A percentile compares a stretch with the other conserved stretches of the same genome.
These are phyloP conservation scores for Aquilaria yunnanensis DNA, from an alignment of 345 rosid species.

Conservation along the genomic window DNA sequence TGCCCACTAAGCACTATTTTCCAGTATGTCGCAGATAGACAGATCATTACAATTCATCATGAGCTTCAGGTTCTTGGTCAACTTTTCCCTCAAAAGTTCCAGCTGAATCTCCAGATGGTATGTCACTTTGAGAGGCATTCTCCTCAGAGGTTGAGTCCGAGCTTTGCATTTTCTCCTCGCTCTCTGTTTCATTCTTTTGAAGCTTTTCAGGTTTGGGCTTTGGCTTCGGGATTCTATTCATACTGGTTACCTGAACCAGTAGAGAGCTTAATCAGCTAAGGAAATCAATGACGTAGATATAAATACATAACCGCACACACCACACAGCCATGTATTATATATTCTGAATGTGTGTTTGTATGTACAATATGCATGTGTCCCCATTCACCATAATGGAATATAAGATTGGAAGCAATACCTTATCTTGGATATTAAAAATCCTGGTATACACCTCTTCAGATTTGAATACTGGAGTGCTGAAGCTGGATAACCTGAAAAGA, in stretches of 20 bases:
- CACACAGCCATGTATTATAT: not conserved
- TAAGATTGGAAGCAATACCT: constrained; percentile 37
- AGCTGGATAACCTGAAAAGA: constrained; percentile 46
- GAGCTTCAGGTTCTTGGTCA: constrained; percentile 27
- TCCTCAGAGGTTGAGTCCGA: constrained; percentile 33
- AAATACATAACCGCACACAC: not conserved
- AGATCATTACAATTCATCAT: constrained; percentile 53
- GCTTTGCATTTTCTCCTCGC: constrained; percentile 19
- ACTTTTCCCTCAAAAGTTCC: constrained; percentile 16
- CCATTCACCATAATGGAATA: not conserved
- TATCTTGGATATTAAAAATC: constrained; percentile 59
- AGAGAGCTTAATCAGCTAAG: too few species aligned
- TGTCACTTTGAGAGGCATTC: constrained; percentile 13
- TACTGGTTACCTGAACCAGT: constrained; percentile 44
- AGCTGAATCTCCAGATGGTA: constrained; percentile 23
- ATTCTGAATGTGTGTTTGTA: not conserved
- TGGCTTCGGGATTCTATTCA: constrained; percentile 79
- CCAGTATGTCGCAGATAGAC: too few species aligned
- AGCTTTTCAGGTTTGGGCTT: constrained; percentile 83
- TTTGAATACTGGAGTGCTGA: constrained; percentile 58
- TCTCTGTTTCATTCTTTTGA: constrained; percentile 49
- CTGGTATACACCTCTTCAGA: constrained; percentile 71
- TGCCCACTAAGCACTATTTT: too few species aligned
- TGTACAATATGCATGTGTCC: not conserved
- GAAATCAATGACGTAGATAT: not conserved